Evolutionary conservation across 768 basidiomycete species (phyloP).

Genomic region (Ramaria sp.): DNA sequence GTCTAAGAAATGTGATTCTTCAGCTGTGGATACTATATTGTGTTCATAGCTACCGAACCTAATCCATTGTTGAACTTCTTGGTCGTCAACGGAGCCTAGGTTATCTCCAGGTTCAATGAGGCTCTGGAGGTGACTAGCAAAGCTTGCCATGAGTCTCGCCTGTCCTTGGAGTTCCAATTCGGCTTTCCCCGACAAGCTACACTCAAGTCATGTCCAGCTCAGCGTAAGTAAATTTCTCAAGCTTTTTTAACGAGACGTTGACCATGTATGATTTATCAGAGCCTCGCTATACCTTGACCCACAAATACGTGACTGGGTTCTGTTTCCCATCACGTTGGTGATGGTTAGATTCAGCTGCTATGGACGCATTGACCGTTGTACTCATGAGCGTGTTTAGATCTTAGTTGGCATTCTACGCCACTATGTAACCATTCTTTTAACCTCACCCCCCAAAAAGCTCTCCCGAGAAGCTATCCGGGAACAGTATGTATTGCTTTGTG

Average conservation of each 20-base stretch:
- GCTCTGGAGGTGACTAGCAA: not conserved
- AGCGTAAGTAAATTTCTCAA: constrained; percentile 3
- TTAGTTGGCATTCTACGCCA: constrained; percentile 88
- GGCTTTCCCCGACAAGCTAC: not conserved
- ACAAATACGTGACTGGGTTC: constrained; percentile 88
- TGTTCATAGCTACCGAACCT: not conserved
- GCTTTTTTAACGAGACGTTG: not conserved
- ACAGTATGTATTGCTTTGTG: constrained; percentile 49
- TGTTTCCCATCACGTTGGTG: constrained; percentile 94
- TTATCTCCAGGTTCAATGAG: not conserved
- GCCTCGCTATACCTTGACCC: constrained; percentile 75
- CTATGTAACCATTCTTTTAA: constrained; percentile 81
- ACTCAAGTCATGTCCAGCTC: constrained; percentile 9
- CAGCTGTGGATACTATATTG: not conserved
- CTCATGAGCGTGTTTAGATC: constrained; percentile 39
- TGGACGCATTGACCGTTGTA: not conserved
- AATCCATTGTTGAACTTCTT: not conserved
- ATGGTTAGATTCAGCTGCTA: constrained; percentile 52
- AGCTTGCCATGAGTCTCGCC: not conserved
- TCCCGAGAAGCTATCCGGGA: constrained; percentile 74
- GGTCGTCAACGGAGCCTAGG: not conserved
- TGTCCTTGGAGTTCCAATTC: not conserved
- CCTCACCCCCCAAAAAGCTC: constrained; percentile 73
- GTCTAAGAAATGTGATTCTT: not conserved
- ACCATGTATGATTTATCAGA: constrained; percentile 17